phyloP scores from a whole-genome alignment of 169 alveolate genomes.

The Babesia gibsoni region DNA sequence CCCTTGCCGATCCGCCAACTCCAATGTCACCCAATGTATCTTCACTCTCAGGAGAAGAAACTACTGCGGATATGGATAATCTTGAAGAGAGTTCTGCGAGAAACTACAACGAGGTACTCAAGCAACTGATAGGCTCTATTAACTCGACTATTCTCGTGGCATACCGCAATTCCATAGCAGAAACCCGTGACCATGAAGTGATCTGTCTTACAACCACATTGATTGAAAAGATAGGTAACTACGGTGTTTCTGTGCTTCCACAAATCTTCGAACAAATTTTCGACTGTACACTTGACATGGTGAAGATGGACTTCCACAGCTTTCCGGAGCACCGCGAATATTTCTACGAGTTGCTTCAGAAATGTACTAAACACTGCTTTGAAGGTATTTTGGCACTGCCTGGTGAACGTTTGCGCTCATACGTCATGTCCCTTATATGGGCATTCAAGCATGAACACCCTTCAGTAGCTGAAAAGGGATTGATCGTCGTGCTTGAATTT shows the following conservation, averaged over 20 bases:
- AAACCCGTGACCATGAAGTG: constrained; percentile 76
- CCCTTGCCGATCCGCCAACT: neutral
- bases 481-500: constrained; percentile 76
- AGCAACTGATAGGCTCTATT: constrained; percentile 59
- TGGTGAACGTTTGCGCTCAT: constrained; percentile 75
- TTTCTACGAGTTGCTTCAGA: constrained; percentile 81
- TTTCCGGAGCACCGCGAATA: constrained; percentile 89
- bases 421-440: constrained; percentile 84
- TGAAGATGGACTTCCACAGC: constrained; percentile 86
- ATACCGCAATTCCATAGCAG: constrained; percentile 69
- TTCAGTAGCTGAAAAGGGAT: constrained; percentile 87
- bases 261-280: constrained; percentile 82
- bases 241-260: constrained; percentile 74
- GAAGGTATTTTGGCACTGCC: constrained; percentile 77
- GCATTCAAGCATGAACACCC: constrained; percentile 90
- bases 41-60: neutral
- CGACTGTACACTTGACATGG: constrained; percentile 85
- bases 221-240: constrained; percentile 69
- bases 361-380: constrained; percentile 79
- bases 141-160: constrained; percentile 65
- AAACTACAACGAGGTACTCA: constrained; percentile 63
- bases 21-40: neutral
- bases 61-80: neutral
- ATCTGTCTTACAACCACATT: constrained; percentile 68
- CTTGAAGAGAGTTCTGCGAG: neutral